These are phyloP conservation scores for Syncephalastrum sp. DNA, from an alignment of 371 early-diverging fungal species.

Conservation along the genomic window DNA sequence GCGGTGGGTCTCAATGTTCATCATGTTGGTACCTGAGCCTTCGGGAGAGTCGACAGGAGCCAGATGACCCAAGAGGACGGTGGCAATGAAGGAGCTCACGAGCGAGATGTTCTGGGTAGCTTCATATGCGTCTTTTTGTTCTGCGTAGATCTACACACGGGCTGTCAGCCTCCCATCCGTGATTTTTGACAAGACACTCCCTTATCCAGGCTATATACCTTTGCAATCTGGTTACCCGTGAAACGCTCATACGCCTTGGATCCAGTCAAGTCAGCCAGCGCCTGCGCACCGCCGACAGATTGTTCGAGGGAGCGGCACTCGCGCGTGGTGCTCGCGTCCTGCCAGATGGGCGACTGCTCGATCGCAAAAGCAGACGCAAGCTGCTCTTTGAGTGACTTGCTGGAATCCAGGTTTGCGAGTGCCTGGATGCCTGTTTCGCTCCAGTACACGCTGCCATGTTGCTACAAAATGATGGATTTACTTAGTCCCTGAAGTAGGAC, in stretches of 20 bases:
- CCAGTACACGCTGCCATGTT: constrained; percentile 88
- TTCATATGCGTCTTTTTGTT: constrained; percentile 30
- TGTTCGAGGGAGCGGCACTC: constrained; percentile 67
- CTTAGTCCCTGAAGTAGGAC: background rate
- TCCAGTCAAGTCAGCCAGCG: constrained; percentile 69
- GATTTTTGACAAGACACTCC: background rate
- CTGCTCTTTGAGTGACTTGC: constrained; percentile 45
- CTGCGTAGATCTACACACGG: constrained; percentile 29
- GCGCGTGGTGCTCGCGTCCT: constrained; percentile 72
- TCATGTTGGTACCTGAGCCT: constrained; percentile 82
- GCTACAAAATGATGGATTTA: constrained; percentile 38
- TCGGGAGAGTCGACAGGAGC: constrained; percentile 75
- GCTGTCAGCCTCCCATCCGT: background rate
- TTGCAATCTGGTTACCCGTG: constrained; percentile 76
- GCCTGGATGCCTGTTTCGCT: constrained; percentile 39
- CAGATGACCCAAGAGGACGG: constrained; percentile 61
- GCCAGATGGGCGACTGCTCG: constrained; percentile 78
- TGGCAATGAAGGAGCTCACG: constrained; percentile 72
- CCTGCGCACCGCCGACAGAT: constrained; percentile 57
- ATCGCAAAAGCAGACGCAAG: constrained; percentile 62
- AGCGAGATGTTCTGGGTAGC: constrained; percentile 62
- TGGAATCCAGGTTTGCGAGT: constrained; percentile 33
- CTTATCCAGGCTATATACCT: constrained; percentile 32
- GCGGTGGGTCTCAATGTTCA: constrained; percentile 58
- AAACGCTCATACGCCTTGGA: constrained; percentile 80